phyloP scores from a whole-genome alignment of 306 rosid species.

The Glycine latifolia region DNA sequence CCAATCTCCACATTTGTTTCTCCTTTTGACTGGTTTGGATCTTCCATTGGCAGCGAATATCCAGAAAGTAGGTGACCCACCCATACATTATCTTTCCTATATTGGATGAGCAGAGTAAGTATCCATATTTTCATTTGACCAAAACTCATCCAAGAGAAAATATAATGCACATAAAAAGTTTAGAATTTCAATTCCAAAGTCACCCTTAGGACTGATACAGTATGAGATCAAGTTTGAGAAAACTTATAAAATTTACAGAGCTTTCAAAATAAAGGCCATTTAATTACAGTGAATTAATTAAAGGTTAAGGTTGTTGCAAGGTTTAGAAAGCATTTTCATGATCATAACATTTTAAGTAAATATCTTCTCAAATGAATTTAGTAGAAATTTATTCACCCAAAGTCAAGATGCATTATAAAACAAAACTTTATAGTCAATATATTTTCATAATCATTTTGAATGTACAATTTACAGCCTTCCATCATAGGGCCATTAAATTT shows the following conservation, averaged over 20 bases:
- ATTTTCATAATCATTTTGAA: constrained; percentile 18
- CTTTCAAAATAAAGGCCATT: not conserved
- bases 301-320: not conserved
- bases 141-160: not conserved
- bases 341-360: not conserved
- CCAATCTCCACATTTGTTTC: constrained; percentile 61
- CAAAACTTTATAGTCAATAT: not conserved
- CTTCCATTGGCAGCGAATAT: constrained; percentile 98
- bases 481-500: not conserved
- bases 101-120: constrained; percentile 42
- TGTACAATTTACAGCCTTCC: not conserved
- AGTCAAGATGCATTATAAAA: constrained; percentile 15
- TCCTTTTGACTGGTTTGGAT: constrained; percentile 70
- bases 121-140: constrained; percentile 26
- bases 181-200: not conserved
- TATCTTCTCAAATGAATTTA: constrained; percentile 9
- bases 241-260: not conserved
- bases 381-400: not conserved
- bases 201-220: not conserved
- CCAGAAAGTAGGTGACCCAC: constrained; percentile 97
- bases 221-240: constrained; percentile 9
- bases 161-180: not conserved
- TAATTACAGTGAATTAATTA: constrained; percentile 1
- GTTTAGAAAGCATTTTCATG: too few species aligned
- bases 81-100: constrained; percentile 93